Percentiles rank a stretch among this genome's conserved stretches.
Evolutionary conservation across 2,329 filamentous ascomycete species (phyloP).

Genomic region (Cladobotryum protrusum): DNA sequence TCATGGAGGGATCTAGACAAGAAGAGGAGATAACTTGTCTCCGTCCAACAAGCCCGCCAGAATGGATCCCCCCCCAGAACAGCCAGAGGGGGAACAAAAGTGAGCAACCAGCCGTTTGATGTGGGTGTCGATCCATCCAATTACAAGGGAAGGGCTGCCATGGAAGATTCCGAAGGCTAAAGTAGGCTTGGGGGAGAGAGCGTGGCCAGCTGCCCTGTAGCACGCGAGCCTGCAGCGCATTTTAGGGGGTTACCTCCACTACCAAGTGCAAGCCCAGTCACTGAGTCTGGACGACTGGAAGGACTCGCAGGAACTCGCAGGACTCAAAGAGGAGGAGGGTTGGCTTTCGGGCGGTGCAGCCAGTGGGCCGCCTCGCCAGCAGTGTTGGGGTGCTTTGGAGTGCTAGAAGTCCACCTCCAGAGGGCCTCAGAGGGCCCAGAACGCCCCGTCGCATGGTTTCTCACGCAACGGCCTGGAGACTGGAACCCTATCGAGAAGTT

Average conservation of each 20-base stretch:
- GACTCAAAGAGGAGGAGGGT: neutral
- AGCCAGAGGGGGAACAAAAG: slow-evolving; percentile 1
- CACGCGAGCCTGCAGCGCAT: slow-evolving; percentile 19
- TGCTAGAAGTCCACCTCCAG: slow-evolving; percentile 2
- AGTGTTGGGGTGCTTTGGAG: slow-evolving; percentile 3
- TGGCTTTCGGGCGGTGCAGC: slow-evolving; percentile 8
- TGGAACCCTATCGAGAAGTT: too few relatives aligned
- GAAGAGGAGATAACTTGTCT: neutral
- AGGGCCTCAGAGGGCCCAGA: slow-evolving; percentile 4
- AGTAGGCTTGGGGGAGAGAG: too few relatives aligned
- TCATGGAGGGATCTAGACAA: too few relatives aligned
- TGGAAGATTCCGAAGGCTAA: slow-evolving; percentile 9
- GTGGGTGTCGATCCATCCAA: slow-evolving; percentile 4
- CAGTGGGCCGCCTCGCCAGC: slow-evolving; percentile 1
- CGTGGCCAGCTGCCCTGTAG: slow-evolving; percentile 11
- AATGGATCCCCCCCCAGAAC: too few relatives aligned
- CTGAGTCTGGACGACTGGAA: too few relatives aligned
- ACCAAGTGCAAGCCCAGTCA: too few relatives aligned
- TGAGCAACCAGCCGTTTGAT: slow-evolving; percentile 6
- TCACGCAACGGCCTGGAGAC: too few relatives aligned
- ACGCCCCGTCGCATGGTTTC: slow-evolving; percentile 10
- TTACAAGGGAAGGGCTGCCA: slow-evolving; percentile 4
- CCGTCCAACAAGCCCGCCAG: too few relatives aligned
- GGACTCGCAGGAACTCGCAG: too few relatives aligned
- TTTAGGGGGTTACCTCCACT: neutral